A percentile compares a stretch with the other conserved stretches of the same genome.
phyloP scores from a whole-genome alignment of 305 asterid species.

The Andrographis paniculata region DNA sequence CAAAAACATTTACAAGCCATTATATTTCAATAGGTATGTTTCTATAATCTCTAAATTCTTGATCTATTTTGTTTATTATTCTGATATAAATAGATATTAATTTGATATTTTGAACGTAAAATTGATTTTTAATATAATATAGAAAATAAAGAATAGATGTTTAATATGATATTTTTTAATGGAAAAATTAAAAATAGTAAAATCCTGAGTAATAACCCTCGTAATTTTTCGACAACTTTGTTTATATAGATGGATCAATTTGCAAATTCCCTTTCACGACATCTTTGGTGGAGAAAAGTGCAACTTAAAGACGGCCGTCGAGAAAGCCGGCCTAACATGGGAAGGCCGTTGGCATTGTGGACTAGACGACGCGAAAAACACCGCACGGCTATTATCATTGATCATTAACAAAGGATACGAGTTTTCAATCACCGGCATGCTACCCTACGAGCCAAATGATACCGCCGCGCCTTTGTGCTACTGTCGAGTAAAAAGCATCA shows the following conservation, averaged over 20 bases:
- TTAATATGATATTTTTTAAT: neutral
- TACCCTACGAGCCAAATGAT: slow-evolving; percentile 28
- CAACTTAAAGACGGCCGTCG: slow-evolving; percentile 76
- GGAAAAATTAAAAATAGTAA: too few species aligned
- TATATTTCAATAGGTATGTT: slow-evolving; percentile 43
- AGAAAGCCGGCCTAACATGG: slow-evolving; percentile 77
- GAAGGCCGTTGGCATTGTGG: slow-evolving; percentile 93
- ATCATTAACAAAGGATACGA: slow-evolving; percentile 61
- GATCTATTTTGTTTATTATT: too few species aligned
- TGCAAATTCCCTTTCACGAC: slow-evolving; percentile 69
- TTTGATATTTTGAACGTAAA: too few species aligned
- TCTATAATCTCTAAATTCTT: too few species aligned
- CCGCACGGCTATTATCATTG: slow-evolving; percentile 59
- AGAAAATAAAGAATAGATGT: too few species aligned
- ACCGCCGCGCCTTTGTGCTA: slow-evolving; percentile 46
- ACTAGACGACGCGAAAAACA: slow-evolving; percentile 82
- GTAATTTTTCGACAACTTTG: neutral
- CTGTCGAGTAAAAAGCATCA: slow-evolving; percentile 70
- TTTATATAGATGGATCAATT: slow-evolving; percentile 68
- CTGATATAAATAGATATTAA: too few species aligned
- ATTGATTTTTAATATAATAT: too few species aligned
- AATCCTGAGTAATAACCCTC: too few species aligned
- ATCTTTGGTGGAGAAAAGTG: slow-evolving; percentile 68
- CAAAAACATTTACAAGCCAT: slow-evolving; percentile 44
- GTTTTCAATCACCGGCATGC: slow-evolving; percentile 66